Percentiles rank a stretch among this genome's conserved stretches.
These are phyloP conservation scores for Penicillium brasilianum DNA, from an alignment of 2,329 filamentous ascomycete genomes.

Conservation along the genomic window DNA sequence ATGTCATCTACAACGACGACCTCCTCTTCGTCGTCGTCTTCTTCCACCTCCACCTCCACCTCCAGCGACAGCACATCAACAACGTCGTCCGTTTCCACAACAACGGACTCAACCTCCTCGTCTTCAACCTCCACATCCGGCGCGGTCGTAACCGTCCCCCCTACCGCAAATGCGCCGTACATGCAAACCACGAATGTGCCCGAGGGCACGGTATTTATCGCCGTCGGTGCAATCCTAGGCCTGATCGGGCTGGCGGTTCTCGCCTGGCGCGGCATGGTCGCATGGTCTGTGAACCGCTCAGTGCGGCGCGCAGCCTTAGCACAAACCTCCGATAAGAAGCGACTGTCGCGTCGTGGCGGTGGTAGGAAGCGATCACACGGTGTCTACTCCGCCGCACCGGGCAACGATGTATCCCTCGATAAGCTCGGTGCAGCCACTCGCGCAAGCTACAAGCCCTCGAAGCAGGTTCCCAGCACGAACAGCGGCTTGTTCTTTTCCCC, in stretches of 20 bases:
- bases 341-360: constrained; percentile 57
- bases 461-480: constrained; percentile 58
- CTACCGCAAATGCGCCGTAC: constrained; percentile 82
- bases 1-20: constrained; percentile 27
- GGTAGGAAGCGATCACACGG: constrained; percentile 44
- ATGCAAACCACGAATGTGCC: constrained; percentile 87
- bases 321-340: constrained; percentile 74
- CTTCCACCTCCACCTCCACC: constrained; percentile 27
- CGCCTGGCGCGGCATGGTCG: constrained; percentile 84
- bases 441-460: constrained; percentile 45
- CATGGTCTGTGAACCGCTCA: constrained; percentile 88
- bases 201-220: constrained; percentile 95
- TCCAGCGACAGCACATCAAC: constrained; percentile 21
- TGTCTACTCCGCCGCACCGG: constrained; percentile 25
- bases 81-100: constrained; percentile 32
- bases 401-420: constrained; percentile 59
- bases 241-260: constrained; percentile 81
- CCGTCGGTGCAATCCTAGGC: constrained; percentile 84
- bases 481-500: constrained; percentile 93
- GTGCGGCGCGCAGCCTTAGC: constrained; percentile 83
- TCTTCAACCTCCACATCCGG: constrained; percentile 63
- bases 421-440: constrained; percentile 48
- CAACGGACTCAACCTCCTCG: constrained; percentile 49
- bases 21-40: constrained; percentile 31
- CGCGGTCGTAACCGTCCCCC: constrained; percentile 77